phyloP scores from a whole-genome alignment of 805 yeast genomes.

The Sungouiella thailandica region DNA sequence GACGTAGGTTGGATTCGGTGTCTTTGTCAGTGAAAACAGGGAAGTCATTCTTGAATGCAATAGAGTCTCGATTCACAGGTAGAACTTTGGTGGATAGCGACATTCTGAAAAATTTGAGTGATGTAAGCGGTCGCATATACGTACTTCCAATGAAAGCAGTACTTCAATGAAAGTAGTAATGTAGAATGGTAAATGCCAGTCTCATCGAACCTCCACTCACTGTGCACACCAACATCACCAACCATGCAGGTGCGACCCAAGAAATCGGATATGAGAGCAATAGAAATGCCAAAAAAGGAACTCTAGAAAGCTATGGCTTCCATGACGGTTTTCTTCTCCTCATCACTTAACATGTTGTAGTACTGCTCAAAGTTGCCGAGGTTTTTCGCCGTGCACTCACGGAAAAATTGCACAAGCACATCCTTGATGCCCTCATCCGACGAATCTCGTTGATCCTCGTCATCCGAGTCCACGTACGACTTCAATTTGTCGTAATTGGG shows the following conservation, averaged over 20 bases:
- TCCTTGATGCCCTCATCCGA: conserved; percentile 35
- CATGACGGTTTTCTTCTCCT: conserved; percentile 49
- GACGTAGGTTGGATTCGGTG: conserved; percentile 45
- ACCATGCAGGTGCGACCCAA: too few relatives aligned
- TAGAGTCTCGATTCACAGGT: conserved; percentile 49
- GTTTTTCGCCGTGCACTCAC: conserved; percentile 47
- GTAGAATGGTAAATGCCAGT: too few relatives aligned
- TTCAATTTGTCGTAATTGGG: conserved; percentile 60
- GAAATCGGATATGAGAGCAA: not conserved
- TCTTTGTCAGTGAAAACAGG: conserved; percentile 48
- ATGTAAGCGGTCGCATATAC: not conserved
- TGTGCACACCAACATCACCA: not conserved
- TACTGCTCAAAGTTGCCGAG: conserved; percentile 47
- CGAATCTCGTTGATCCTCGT: conserved; percentile 25
- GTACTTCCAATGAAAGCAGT: too few relatives aligned
- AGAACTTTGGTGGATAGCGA: conserved; percentile 35
- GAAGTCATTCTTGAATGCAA: conserved; percentile 42
- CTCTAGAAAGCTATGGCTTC: conserved; percentile 40
- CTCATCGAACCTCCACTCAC: too few relatives aligned
- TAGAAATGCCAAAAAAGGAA: not conserved
- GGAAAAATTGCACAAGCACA: conserved; percentile 48
- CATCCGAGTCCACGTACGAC: conserved; percentile 46
- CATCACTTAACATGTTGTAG: conserved; percentile 45
- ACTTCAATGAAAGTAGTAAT: too few relatives aligned
- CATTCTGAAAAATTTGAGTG: conserved; percentile 1